Evolutionary conservation across 192 early-diverging fungal species (phyloP).

Genomic region (Podila verticillata): DNA sequence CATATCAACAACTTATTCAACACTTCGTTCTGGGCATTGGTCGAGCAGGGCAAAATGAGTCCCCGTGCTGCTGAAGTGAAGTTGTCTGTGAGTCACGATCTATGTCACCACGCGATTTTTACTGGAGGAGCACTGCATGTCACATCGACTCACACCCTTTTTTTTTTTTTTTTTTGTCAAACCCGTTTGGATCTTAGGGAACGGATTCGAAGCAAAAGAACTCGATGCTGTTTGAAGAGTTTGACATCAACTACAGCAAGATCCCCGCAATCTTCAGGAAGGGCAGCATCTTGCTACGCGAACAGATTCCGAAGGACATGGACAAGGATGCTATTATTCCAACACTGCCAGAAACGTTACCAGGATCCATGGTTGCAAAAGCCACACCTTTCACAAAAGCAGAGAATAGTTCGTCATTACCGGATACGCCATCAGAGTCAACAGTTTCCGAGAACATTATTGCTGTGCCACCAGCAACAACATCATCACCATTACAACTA

Average conservation of each 20-base stretch:
- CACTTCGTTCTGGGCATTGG: conserved; percentile 93
- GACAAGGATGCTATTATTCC: conserved; percentile 39
- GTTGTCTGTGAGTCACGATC: conserved; percentile 65
- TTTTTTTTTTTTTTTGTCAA: not conserved
- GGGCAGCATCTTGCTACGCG: conserved; percentile 81
- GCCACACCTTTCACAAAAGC: not conserved
- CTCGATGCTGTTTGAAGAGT: conserved; percentile 88
- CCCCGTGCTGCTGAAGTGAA: conserved; percentile 79
- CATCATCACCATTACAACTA: not conserved
- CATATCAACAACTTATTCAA: conserved; percentile 98
- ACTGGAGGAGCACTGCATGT: not conserved
- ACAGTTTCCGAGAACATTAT: not conserved
- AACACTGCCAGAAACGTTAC: conserved; percentile 39
- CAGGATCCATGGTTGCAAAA: conserved; percentile 23
- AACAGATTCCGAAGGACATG: conserved; percentile 54
- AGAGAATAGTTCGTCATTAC: too few relatives aligned
- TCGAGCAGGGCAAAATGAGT: conserved; percentile 71
- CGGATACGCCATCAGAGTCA: not conserved
- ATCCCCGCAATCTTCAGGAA: conserved; percentile 87
- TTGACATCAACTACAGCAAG: conserved; percentile 90
- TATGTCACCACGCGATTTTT: not conserved
- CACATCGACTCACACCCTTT: not conserved
- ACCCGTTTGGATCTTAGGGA: conserved; percentile 57
- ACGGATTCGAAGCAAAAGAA: conserved; percentile 91
- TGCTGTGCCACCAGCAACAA: conserved; percentile 3